Evolutionary conservation across 768 basidiomycete genomes (phyloP).

Genomic region (Trametes cinnabarina): DNA sequence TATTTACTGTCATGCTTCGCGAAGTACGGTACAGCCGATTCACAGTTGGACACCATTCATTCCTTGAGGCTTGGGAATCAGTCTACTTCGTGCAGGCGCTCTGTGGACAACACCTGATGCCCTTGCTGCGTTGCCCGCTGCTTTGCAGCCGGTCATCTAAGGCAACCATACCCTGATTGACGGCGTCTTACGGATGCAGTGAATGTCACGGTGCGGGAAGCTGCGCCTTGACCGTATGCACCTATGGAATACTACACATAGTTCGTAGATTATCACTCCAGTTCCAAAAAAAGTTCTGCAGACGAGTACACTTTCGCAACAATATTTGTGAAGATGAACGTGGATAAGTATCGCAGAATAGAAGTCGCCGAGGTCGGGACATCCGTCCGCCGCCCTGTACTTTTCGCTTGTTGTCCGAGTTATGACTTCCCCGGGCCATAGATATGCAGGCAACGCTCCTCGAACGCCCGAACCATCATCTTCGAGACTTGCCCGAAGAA

Average conservation of each 20-base stretch:
- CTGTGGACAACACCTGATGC: slow-evolving; percentile 4
- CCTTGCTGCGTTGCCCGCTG: neutral
- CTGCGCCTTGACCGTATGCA: too few species aligned
- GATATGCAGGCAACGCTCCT: slow-evolving; percentile 72
- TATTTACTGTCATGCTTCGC: neutral
- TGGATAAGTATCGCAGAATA: too few species aligned
- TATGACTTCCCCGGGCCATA: slow-evolving; percentile 50
- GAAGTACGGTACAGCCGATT: neutral
- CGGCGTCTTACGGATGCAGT: neutral
- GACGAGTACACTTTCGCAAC: too few species aligned
- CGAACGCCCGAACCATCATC: slow-evolving; percentile 91
- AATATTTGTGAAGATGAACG: too few species aligned
- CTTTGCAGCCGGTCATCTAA: neutral
- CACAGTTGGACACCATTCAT: neutral
- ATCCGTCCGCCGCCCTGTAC: too few species aligned
- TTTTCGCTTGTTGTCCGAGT: too few species aligned
- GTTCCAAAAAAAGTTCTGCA: too few species aligned
- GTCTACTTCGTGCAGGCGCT: too few species aligned
- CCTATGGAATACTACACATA: too few species aligned
- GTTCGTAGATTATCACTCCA: too few species aligned
- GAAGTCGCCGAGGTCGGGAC: too few species aligned
- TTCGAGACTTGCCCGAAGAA: slow-evolving; percentile 87
- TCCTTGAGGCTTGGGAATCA: neutral
- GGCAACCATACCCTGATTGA: neutral
- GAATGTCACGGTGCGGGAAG: too few species aligned